phyloP scores from a whole-genome alignment of 2,329 filamentous ascomycete species.

The Ascochyta koolunga region DNA sequence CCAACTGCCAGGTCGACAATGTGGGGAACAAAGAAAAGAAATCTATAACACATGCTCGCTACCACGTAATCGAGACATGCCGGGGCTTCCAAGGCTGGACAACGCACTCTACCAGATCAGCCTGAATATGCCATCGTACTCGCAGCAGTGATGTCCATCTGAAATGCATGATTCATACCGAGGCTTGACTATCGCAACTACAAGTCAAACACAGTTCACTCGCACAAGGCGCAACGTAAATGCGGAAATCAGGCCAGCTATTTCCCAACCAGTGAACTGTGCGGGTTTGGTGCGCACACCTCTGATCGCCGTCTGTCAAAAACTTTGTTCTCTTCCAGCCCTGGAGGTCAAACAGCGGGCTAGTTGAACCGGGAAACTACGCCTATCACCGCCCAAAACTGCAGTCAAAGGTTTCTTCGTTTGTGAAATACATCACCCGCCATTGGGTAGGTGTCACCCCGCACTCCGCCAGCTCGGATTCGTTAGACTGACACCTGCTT shows the following conservation, averaged over 20 bases:
- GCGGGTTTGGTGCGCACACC: neutral
- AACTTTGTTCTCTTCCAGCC: neutral
- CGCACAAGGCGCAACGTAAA: neutral
- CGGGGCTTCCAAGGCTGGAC: neutral
- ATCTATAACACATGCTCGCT: neutral
- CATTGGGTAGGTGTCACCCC: constrained; percentile 13
- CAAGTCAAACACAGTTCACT: neutral
- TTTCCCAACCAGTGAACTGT: neutral
- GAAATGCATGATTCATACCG: neutral
- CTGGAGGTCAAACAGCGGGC: neutral
- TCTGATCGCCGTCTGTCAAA: constrained; percentile 5
- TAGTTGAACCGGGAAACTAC: neutral
- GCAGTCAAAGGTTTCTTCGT: neutral
- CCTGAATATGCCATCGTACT: neutral
- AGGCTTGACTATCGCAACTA: neutral
- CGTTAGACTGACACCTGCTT: constrained; percentile 2
- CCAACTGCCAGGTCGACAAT: neutral
- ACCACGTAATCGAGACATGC: neutral
- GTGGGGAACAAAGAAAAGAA: neutral
- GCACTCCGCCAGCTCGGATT: constrained; percentile 9
- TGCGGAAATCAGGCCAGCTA: neutral
- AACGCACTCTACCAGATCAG: neutral
- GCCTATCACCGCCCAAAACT: constrained; percentile 2
- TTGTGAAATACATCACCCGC: constrained; percentile 9
- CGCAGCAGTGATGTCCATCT: neutral